phyloP scores from a whole-genome alignment of 176 grass and related monocot species.

The Rhynchospora pubera region DNA sequence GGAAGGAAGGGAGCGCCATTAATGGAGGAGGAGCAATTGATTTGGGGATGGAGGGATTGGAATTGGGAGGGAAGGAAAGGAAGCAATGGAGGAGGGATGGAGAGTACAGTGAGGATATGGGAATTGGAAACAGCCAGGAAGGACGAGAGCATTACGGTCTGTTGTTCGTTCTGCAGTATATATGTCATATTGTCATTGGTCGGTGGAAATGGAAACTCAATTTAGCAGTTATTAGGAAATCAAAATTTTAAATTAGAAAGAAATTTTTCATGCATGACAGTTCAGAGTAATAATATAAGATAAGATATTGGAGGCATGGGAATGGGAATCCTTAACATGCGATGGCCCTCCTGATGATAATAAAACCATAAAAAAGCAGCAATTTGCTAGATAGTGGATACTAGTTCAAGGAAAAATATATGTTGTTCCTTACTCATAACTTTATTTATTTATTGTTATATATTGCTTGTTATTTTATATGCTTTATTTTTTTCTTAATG shows the following conservation, averaged over 20 bases:
- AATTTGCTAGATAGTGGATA: too few species aligned
- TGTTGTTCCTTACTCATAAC: too few species aligned
- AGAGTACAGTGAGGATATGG: neutral
- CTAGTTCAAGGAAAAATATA: too few species aligned
- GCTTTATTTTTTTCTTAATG: too few species aligned
- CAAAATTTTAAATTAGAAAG: neutral
- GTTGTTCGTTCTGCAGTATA: neutral
- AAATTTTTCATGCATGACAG: neutral
- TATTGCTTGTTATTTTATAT: too few species aligned
- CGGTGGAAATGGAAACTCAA: neutral
- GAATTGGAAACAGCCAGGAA: neutral
- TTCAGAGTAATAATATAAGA: neutral
- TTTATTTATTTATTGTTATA: too few species aligned
- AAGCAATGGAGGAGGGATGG: neutral
- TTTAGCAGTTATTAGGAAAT: neutral
- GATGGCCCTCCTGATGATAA: too few species aligned
- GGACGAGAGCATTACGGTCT: slow-evolving; percentile 1
- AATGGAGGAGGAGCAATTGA: neutral
- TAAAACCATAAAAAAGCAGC: too few species aligned
- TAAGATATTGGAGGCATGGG: too few species aligned
- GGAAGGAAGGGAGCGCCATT: neutral
- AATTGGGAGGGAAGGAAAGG: neutral
- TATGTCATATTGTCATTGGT: neutral
- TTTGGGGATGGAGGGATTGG: neutral
- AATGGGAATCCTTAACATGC: too few species aligned